Percentiles rank a stretch among this genome's conserved stretches.
These are phyloP conservation scores for Pythium myriotylum DNA, from an alignment of 352 stramenopile genomes.

Conservation along the genomic window DNA sequence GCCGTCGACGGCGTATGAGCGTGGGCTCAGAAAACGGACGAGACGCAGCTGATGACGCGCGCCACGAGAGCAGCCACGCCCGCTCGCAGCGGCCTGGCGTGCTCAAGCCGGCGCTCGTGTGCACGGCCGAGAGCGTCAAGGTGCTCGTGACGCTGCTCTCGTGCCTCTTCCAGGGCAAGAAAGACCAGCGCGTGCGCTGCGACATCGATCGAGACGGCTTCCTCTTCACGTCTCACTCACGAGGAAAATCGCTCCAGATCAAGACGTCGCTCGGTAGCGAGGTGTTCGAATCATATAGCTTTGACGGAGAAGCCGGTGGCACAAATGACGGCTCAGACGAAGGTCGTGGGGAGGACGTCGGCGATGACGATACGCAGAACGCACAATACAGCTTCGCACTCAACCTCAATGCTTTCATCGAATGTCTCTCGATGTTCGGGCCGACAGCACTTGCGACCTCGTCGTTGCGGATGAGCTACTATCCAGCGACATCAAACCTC, in stretches of 20 bases:
- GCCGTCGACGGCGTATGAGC: slow-evolving; percentile 6
- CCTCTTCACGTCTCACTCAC: slow-evolving; percentile 81
- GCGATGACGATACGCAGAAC: slow-evolving; percentile 35
- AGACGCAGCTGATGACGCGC: background rate
- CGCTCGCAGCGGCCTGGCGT: background rate
- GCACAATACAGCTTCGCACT: slow-evolving; percentile 81
- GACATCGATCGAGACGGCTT: slow-evolving; percentile 66
- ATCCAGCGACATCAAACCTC: slow-evolving; percentile 53
- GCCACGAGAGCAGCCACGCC: too few species aligned
- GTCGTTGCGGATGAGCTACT: slow-evolving; percentile 76
- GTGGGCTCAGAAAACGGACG: background rate
- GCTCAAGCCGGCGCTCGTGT: slow-evolving; percentile 45
- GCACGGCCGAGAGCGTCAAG: slow-evolving; percentile 71
- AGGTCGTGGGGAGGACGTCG: slow-evolving; percentile 14
- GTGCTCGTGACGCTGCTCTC: slow-evolving; percentile 72
- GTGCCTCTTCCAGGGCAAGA: slow-evolving; percentile 66
- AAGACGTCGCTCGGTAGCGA: slow-evolving; percentile 80
- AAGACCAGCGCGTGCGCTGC: slow-evolving; percentile 79
- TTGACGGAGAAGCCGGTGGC: slow-evolving; percentile 25
- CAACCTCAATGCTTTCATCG: slow-evolving; percentile 69
- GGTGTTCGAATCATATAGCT: slow-evolving; percentile 74
- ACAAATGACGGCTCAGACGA: slow-evolving; percentile 14
- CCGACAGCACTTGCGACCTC: slow-evolving; percentile 62
- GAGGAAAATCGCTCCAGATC: slow-evolving; percentile 86
- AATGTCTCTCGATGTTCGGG: slow-evolving; percentile 85